Conservation (phyloP, 805 yeast genomes). For the Yarrowia deformans region DNA sequence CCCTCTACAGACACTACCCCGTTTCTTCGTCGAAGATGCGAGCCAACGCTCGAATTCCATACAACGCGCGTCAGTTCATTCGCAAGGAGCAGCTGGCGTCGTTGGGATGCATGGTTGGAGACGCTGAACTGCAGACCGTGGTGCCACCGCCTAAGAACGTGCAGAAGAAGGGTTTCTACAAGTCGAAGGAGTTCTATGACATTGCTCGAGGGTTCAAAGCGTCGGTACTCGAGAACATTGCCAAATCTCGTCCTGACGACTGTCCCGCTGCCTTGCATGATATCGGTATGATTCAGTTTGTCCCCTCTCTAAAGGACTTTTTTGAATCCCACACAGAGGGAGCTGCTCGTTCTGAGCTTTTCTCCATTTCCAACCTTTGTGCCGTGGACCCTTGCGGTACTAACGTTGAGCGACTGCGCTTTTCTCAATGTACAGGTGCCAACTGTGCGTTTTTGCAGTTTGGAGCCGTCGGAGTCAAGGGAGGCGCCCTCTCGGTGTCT, state of each 20-base stretch:
- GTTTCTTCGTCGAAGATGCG: conserved; percentile 29
- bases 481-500: conserved; percentile 8
- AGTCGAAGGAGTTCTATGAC: conserved; percentile 11
- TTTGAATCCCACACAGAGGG: conserved; percentile 32
- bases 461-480: conserved; percentile 33
- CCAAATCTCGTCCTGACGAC: conserved; percentile 20
- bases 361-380: conserved; percentile 32
- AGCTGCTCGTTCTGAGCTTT: conserved; percentile 27
- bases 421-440: conserved; percentile 31
- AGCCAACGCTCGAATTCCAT: conserved; percentile 69
- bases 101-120: conserved; percentile 31
- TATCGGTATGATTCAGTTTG: conserved; percentile 32
- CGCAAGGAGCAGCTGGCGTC: conserved; percentile 55
- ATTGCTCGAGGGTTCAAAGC: conserved; percentile 18
- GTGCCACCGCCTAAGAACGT: conserved; percentile 29
- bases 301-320: conserved; percentile 25
- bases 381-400: conserved; percentile 22
- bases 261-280: conserved; percentile 31
- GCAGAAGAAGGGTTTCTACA: conserved; percentile 29
- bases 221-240: conserved; percentile 18
- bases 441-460: conserved; percentile 36
- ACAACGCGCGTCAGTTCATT: conserved; percentile 89
- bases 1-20: conserved; percentile 32
- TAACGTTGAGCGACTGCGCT: conserved; percentile 20
- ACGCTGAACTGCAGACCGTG: conserved; percentile 19